phyloP scores from a whole-genome alignment of 768 basidiomycete species.

The Russula earlei region DNA sequence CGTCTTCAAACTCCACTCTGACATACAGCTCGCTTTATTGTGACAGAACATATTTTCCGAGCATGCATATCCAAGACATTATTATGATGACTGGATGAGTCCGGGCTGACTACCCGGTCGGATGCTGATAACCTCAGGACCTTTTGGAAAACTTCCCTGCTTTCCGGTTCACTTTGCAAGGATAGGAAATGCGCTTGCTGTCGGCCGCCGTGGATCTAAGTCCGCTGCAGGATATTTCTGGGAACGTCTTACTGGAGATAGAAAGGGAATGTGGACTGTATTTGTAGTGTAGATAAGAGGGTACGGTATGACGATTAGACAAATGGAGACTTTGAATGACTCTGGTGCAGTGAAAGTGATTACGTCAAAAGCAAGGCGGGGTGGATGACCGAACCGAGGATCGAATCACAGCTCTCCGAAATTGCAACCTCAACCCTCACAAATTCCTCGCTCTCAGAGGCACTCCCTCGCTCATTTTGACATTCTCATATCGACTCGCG shows the following conservation, averaged over 20 bases:
- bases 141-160: neutral
- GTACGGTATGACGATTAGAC: constrained; percentile 2
- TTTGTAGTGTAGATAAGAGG: constrained; percentile 35
- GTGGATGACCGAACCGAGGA: neutral
- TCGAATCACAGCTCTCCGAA: neutral
- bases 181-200: neutral
- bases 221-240: constrained; percentile 26
- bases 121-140: neutral
- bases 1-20: constrained; percentile 19
- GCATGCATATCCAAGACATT: constrained; percentile 26
- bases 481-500: neutral
- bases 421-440: neutral
- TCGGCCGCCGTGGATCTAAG: neutral
- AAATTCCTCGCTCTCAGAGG: neutral
- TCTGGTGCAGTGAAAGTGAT: too few species aligned
- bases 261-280: constrained; percentile 29
- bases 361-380: too few species aligned
- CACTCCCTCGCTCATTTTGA: neutral
- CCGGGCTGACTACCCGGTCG: neutral
- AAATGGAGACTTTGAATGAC: constrained; percentile 2
- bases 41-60: constrained; percentile 28
- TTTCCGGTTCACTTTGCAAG: neutral
- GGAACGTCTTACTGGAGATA: constrained; percentile 23
- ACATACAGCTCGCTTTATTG: constrained; percentile 30
- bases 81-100: constrained; percentile 27